These are phyloP conservation scores for Aethionema arabicum DNA, from an alignment of 345 rosid genomes.

Conservation along the genomic window DNA sequence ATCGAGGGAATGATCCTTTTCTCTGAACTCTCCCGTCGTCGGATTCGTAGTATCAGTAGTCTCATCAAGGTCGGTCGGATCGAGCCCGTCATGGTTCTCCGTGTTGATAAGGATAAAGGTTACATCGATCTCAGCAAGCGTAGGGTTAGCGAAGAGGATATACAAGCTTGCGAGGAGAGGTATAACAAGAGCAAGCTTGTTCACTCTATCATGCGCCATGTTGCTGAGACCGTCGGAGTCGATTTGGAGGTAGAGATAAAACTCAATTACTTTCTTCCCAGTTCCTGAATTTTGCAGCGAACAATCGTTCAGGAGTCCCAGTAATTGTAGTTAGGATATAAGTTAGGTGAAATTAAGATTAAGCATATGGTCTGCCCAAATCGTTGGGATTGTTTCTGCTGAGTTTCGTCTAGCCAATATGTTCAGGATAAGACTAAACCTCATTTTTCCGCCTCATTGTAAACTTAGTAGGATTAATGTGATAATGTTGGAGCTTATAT, in stretches of 20 bases:
- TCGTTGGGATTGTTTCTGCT: too few relatives aligned
- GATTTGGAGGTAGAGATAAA: constrained; percentile 47
- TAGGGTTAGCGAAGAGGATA: constrained; percentile 86
- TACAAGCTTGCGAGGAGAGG: constrained; percentile 81
- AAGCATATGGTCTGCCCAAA: background rate
- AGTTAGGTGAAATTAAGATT: background rate
- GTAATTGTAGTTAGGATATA: background rate
- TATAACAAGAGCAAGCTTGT: constrained; percentile 84
- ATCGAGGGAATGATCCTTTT: constrained; percentile 90
- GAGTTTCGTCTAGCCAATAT: too few relatives aligned
- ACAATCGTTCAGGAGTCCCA: background rate
- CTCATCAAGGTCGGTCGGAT: constrained; percentile 87
- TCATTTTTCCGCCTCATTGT: too few relatives aligned
- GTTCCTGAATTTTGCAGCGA: background rate
- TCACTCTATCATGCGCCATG: constrained; percentile 30
- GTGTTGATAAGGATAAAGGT: constrained; percentile 90
- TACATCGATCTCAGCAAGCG: constrained; percentile 90
- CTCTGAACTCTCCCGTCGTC: constrained; percentile 96
- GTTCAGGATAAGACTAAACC: too few relatives aligned
- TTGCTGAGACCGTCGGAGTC: constrained; percentile 25
- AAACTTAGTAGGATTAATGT: too few relatives aligned
- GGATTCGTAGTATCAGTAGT: constrained; percentile 88
- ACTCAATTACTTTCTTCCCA: background rate
- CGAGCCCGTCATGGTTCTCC: constrained; percentile 95
- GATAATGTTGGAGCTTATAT: too few relatives aligned